Conservation (phyloP, 108 stramenopile genomes). For the Cyclotella distinguenda region DNA sequence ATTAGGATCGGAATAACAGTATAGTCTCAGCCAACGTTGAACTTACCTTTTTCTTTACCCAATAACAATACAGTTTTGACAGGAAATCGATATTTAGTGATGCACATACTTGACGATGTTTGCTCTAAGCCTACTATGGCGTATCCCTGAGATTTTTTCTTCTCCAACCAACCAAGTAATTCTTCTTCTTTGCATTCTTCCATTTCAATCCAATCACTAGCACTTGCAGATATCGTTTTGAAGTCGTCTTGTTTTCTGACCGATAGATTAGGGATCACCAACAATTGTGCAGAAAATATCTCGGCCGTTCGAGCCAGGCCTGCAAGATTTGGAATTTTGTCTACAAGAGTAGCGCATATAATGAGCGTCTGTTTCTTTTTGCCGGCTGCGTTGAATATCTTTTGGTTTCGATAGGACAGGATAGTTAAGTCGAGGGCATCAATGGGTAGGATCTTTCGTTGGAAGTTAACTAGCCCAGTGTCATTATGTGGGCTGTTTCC, state of each 20-base stretch:
- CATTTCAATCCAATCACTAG: conserved; percentile 88
- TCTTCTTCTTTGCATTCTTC: conserved; percentile 84
- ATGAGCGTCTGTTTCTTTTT: conserved; percentile 74
- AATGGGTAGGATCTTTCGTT: conserved; percentile 88
- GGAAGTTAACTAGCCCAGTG: conserved; percentile 59
- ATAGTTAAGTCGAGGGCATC: conserved; percentile 78
- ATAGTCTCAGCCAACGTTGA: not conserved
- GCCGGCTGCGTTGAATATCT: conserved; percentile 73
- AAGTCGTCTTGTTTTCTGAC: conserved; percentile 86
- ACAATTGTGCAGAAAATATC: conserved; percentile 78
- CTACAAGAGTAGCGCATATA: conserved; percentile 86
- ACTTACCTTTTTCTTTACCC: conserved; percentile 84
- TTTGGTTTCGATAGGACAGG: conserved; percentile 49
- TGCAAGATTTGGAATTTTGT: conserved; percentile 89
- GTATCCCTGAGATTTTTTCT: conserved; percentile 71
- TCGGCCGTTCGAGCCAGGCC: conserved; percentile 87
- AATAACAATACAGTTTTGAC: conserved; percentile 75
- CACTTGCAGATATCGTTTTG: conserved; percentile 80
- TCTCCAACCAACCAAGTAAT: conserved; percentile 63
- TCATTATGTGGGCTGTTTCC: conserved; percentile 20
- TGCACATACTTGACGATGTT: conserved; percentile 71
- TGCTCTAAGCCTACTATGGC: conserved; percentile 89
- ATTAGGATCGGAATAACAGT: not conserved
- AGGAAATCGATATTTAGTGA: conserved; percentile 67
- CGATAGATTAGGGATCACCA: conserved; percentile 74